Evolutionary conservation across 805 yeast species (phyloP).

Genomic region (Yamadazyma akitaensis): DNA sequence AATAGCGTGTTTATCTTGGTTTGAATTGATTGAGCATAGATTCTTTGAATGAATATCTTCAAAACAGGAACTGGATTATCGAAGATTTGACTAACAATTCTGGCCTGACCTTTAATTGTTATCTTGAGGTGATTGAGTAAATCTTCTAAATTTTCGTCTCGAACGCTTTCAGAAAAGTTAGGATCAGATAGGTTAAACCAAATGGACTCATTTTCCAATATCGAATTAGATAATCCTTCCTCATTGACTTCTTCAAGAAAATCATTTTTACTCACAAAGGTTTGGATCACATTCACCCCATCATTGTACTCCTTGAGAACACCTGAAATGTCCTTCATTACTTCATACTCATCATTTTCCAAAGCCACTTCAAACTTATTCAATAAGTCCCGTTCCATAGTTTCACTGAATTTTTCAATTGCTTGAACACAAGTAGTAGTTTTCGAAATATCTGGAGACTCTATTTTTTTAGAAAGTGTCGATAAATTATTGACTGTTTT

Average conservation of each 20-base stretch:
- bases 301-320: slow-evolving; percentile 79
- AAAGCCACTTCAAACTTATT: slow-evolving; percentile 73
- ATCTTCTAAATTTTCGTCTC: slow-evolving; percentile 50
- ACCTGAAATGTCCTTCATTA: slow-evolving; percentile 73
- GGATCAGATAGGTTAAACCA: slow-evolving; percentile 68
- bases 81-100: slow-evolving; percentile 71
- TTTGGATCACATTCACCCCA: slow-evolving; percentile 76
- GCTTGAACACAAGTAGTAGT: slow-evolving; percentile 33
- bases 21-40: slow-evolving; percentile 69
- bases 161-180: slow-evolving; percentile 41
- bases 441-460: slow-evolving; percentile 49
- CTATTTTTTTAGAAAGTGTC: slow-evolving; percentile 61
- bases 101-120: slow-evolving; percentile 68
- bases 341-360: slow-evolving; percentile 60
- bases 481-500: slow-evolving; percentile 62
- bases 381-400: slow-evolving; percentile 69
- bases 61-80: slow-evolving; percentile 66
- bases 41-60: slow-evolving; percentile 66
- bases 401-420: slow-evolving; percentile 71
- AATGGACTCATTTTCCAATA: slow-evolving; percentile 41
- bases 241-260: slow-evolving; percentile 50
- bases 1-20: slow-evolving; percentile 55
- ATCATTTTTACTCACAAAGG: slow-evolving; percentile 77
- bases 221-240: slow-evolving; percentile 17
- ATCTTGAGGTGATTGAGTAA: slow-evolving; percentile 52